A percentile compares a stretch with the other conserved stretches of the same genome.
Conservation (phyloP, 352 stramenopile genomes). For the Globisporangium iwayamae region DNA sequence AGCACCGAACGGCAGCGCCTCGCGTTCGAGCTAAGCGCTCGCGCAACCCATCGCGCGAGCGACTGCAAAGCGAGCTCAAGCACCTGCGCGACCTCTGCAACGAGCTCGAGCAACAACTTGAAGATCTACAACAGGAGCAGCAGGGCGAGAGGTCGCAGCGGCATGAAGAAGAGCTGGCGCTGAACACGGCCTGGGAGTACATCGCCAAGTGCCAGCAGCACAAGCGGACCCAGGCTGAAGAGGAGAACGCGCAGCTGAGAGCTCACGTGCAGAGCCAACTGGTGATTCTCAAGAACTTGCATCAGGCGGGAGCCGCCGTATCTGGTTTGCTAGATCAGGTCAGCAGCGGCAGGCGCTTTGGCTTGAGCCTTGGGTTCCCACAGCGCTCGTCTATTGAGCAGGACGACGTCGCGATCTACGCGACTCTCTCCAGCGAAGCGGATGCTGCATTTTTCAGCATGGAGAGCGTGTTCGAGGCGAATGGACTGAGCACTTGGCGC, state of each 20-base stretch:
- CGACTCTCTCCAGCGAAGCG: background rate
- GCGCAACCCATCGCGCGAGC: slow-evolving; percentile 18
- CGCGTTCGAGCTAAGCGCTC: slow-evolving; percentile 2
- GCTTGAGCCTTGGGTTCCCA: background rate
- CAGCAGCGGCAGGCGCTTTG: no score
- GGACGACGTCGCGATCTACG: slow-evolving; percentile 2
- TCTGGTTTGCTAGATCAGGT: no score
- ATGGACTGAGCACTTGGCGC: slow-evolving; percentile 33
- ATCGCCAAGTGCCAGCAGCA: slow-evolving; percentile 1
- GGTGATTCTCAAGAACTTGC: background rate
- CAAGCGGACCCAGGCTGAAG: background rate
- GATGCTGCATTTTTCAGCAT: background rate
- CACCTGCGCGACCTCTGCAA: slow-evolving; percentile 9
- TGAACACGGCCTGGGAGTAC: slow-evolving; percentile 6
- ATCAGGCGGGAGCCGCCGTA: background rate
- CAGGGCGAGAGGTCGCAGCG: no score
- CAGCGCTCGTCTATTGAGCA: slow-evolving; percentile 1
- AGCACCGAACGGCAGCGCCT: no score
- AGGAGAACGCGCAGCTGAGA: slow-evolving; percentile 8
- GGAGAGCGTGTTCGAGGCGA: slow-evolving; percentile 32
- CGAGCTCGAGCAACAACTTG: slow-evolving; percentile 8
- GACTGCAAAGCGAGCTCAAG: slow-evolving; percentile 19
- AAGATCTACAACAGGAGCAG: background rate
- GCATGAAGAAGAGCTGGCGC: background rate
- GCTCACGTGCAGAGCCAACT: background rate